Evolutionary conservation across 768 basidiomycete species (phyloP).

Genomic region (Kwoniella bestiolae): DNA sequence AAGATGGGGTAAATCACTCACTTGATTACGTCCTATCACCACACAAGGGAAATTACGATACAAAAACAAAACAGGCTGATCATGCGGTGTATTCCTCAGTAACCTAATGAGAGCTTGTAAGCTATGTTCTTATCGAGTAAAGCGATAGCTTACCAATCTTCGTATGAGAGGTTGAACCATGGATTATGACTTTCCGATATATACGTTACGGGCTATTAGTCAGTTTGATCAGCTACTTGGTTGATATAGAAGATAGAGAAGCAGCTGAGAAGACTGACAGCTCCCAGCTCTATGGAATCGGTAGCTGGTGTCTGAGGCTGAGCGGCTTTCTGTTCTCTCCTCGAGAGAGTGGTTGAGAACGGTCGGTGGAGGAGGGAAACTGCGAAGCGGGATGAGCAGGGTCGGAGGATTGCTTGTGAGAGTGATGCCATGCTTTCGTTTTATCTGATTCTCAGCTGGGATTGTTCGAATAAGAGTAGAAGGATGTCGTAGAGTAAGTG

Average conservation of each 20-base stretch:
- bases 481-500: not conserved
- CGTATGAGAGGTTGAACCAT: conserved; percentile 85
- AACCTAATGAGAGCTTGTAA: conserved; percentile 65
- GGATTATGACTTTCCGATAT: conserved; percentile 79
- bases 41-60: conserved; percentile 89
- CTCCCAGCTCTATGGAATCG: conserved; percentile 41
- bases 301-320: conserved; percentile 45
- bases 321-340: conserved; percentile 27
- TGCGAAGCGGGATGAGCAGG: conserved; percentile 37
- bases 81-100: conserved; percentile 74
- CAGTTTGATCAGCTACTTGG: not conserved
- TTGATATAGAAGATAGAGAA: not conserved
- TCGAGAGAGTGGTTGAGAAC: conserved; percentile 15
- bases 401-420: conserved; percentile 15
- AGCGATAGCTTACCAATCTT: conserved; percentile 73
- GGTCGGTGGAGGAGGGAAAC: conserved; percentile 21
- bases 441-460: not conserved
- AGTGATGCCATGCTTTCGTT: not conserved
- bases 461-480: not conserved
- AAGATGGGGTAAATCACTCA: conserved; percentile 33
- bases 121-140: conserved; percentile 14
- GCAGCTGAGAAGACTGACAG: conserved; percentile 23
- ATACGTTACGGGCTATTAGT: conserved; percentile 51
- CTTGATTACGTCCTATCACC: conserved; percentile 86
- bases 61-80: conserved; percentile 76